Evolutionary conservation across 805 yeast genomes (phyloP).

Genomic region (Jamesozyma gamospora): DNA sequence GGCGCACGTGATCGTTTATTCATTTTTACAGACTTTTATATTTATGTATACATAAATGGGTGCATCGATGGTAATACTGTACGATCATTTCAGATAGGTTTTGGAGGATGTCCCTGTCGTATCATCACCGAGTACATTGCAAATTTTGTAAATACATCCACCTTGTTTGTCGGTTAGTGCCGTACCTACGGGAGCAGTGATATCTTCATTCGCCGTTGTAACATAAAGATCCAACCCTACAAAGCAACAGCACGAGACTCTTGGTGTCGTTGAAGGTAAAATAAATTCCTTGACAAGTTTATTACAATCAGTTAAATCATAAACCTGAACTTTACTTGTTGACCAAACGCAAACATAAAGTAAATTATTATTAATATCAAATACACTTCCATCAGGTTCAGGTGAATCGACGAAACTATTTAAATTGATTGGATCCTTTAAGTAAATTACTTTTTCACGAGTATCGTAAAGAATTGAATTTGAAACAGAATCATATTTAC

Average conservation of each 20-base stretch:
- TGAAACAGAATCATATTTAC: constrained; percentile 6
- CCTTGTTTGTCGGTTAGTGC: constrained; percentile 59
- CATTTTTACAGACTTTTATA: too few relatives aligned
- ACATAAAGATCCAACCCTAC: constrained; percentile 59
- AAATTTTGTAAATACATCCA: constrained; percentile 43
- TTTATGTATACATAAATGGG: neutral
- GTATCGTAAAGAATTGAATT: constrained; percentile 22
- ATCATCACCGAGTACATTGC: constrained; percentile 3
- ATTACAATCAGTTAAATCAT: constrained; percentile 35
- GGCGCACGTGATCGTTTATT: too few relatives aligned
- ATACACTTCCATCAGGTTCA: constrained; percentile 76
- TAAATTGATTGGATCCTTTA: constrained; percentile 16
- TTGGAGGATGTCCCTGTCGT: neutral
- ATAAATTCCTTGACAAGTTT: constrained; percentile 39
- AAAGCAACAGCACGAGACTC: constrained; percentile 63
- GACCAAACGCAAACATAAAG: constrained; percentile 64
- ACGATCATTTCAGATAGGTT: constrained; percentile 1
- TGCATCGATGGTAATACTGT: neutral
- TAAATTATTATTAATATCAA: constrained; percentile 41
- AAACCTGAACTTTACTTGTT: constrained; percentile 45
- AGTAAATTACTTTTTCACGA: constrained; percentile 32
- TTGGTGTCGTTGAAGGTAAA: constrained; percentile 48
- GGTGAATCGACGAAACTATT: constrained; percentile 28
- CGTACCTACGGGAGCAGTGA: constrained; percentile 27
- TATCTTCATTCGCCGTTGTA: constrained; percentile 46